These are phyloP conservation scores for Talaromyces sp. DNA, from an alignment of 2,329 filamentous ascomycete genomes.

Conservation along the genomic window DNA sequence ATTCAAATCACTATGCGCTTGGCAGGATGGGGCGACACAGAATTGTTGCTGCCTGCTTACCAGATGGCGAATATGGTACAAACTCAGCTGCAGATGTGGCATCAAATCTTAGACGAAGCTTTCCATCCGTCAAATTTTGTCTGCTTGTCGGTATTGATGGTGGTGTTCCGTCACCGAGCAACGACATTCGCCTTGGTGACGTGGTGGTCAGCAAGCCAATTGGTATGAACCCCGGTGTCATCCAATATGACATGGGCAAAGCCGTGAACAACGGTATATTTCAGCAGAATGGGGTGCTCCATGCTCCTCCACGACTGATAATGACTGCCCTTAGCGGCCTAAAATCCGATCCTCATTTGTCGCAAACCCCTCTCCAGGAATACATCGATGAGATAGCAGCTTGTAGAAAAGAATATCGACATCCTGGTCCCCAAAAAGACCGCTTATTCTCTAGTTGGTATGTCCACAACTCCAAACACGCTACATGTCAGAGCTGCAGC, in stretches of 20 bases:
- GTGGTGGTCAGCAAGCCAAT: constrained; percentile 11
- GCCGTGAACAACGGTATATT: neutral
- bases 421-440: no score
- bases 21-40: constrained; percentile 21
- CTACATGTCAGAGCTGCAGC: no score
- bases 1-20: constrained; percentile 31
- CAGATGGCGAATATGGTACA: constrained; percentile 35
- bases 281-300: neutral
- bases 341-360: neutral
- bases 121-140: constrained; percentile 25
- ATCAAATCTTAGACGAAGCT: constrained; percentile 32
- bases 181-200: constrained; percentile 38
- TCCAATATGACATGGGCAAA: constrained; percentile 2
- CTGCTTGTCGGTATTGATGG: neutral
- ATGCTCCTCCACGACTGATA: neutral
- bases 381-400: neutral
- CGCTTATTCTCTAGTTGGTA: no score
- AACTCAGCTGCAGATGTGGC: constrained; percentile 37
- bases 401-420: no score
- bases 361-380: neutral
- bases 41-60: constrained; percentile 33
- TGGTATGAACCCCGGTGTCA: neutral
- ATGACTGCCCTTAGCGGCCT: neutral
- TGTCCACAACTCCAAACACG: no score
- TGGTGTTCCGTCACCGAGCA: constrained; percentile 5